Evolutionary conservation across 2,329 filamentous ascomycete genomes (phyloP).

Genomic region (Aureobasidium sp.): DNA sequence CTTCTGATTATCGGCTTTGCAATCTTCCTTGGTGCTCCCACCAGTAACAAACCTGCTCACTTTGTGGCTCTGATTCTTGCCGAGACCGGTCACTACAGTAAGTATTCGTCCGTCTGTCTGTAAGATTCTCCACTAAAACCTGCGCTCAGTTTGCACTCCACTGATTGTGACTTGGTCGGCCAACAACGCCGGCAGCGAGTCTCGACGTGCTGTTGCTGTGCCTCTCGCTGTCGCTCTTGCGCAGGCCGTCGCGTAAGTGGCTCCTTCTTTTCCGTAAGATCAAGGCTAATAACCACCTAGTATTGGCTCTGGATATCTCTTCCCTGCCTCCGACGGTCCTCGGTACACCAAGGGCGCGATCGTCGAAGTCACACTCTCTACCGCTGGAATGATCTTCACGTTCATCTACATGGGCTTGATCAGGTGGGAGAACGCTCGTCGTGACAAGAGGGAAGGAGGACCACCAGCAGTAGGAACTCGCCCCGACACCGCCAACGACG

Average conservation of each 20-base stretch:
- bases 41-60: conserved; percentile 22
- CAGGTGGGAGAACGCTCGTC: conserved; percentile 21
- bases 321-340: not conserved
- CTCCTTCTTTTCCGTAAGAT: not conserved
- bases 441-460: conserved; percentile 21
- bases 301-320: not conserved
- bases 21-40: conserved; percentile 22
- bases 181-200: conserved; percentile 25
- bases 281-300: not conserved
- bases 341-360: conserved; percentile 17
- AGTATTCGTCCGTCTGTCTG: not conserved
- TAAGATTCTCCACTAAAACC: not conserved
- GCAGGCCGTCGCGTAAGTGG: conserved; percentile 20
- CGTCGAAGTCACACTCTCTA: conserved; percentile 21
- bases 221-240: conserved; percentile 23
- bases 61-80: conserved; percentile 23
- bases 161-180: conserved; percentile 24
- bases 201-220: conserved; percentile 23
- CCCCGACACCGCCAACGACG: conserved; percentile 21
- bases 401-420: conserved; percentile 24
- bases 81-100: conserved; percentile 24
- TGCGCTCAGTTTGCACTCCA: conserved; percentile 20
- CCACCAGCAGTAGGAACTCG: conserved; percentile 15
- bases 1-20: conserved; percentile 22
- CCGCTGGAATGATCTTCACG: conserved; percentile 19